Base-by-base conservation (phyloP, 805 yeast genomes). In the Wickerhamomyces bovis region DNA sequence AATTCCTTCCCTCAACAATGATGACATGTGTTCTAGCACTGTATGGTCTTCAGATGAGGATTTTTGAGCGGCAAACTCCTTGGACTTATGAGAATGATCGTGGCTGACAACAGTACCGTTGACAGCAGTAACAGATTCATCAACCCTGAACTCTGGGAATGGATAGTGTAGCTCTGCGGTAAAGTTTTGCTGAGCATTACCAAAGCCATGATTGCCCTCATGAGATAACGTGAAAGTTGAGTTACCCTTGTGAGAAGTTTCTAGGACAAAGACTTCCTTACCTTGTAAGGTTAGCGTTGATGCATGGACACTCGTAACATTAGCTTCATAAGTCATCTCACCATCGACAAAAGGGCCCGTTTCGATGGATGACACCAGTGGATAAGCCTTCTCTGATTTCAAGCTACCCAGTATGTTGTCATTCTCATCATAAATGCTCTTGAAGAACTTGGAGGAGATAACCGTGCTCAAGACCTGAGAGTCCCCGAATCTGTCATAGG, bases 191-290 rank as follows among this genome's bases (percentile, higher is more conserved):
- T 54, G 53, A 8, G 66, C 57, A 16, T 59, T 51, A 6, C 78
- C 80, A n/a, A 53, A 51, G 1, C 81, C 81, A 49, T 66, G 61
- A 52, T 76, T 75, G 3, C 79, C 79, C 10, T 47, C 39, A n/a
- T 73, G 72, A 7, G 75, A 63, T 3, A 75, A 39, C 1, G 71
- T 66, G 53, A 62, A 75, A 9, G 51, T 50, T 0, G 81, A 73
- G 2, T 74, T 65, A 20, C 81, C 82, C 40, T 69, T 67, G 52
- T 76, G 79, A 21, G 52, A 45, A 4, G 62, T 55, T 31, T 53
- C 59, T 30, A 57, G 28, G 4, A 48, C 41, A 39, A 46, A 54
- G 1, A 54, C 58, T n/a, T 55, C 58, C 19, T 38, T 44, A 1
- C 44, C 61, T 28, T 54, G 42, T 12, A 57, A 49, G 2, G 22